phyloP scores from a whole-genome alignment of 495 filamentous ascomycete genomes.

The Penicillium lividum region DNA sequence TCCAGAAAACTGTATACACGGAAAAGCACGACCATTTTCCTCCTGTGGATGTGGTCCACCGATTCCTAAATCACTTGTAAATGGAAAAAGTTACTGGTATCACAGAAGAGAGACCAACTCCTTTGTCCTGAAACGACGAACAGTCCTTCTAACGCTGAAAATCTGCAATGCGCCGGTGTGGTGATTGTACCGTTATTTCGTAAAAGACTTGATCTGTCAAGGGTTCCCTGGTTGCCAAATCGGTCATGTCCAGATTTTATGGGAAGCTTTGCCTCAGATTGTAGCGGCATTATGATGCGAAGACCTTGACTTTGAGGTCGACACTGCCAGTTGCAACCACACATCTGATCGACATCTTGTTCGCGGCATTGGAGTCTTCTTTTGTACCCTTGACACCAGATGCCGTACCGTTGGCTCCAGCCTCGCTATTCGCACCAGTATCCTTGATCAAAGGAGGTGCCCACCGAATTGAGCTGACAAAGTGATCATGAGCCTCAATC shows the following conservation, averaged over 20 bases:
- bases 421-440: constrained; percentile 44
- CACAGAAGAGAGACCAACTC: constrained; percentile 34
- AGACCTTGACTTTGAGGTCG: constrained; percentile 62
- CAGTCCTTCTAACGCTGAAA: constrained; percentile 17
- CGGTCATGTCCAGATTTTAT: constrained; percentile 4
- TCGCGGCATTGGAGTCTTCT: constrained; percentile 30
- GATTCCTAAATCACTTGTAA: constrained; percentile 22
- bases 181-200: constrained; percentile 13
- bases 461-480: constrained; percentile 87
- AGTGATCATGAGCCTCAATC: constrained; percentile 78
- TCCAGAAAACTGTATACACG: constrained; percentile 20
- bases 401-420: constrained; percentile 22
- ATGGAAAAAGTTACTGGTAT: constrained; percentile 32
- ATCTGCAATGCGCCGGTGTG: constrained; percentile 11
- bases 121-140: constrained; percentile 28
- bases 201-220: constrained; percentile 11
- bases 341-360: constrained; percentile 54
- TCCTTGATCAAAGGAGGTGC: constrained; percentile 72
- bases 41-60: constrained; percentile 6
- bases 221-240: neutral
- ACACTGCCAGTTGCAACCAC: constrained; percentile 66
- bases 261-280: neutral
- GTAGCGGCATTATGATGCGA: constrained; percentile 40
- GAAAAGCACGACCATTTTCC: constrained; percentile 5
- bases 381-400: constrained; percentile 18